Evolutionary conservation across 2,329 filamentous ascomycete species (phyloP).

Genomic region (Fusarium tricinctum): DNA sequence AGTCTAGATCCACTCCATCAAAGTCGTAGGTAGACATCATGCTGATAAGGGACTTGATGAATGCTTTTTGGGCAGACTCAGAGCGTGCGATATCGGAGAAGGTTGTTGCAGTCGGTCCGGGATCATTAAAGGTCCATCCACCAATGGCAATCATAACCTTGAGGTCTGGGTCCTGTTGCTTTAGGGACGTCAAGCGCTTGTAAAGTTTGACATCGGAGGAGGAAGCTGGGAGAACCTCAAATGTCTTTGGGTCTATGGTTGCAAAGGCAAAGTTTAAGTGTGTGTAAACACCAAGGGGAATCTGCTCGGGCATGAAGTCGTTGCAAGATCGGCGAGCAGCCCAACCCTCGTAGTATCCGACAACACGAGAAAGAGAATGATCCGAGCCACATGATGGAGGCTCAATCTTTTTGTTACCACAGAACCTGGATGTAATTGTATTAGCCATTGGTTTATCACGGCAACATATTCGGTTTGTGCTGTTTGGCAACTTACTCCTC

Average conservation of each 20-base stretch:
- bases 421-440: slow-evolving; percentile 4
- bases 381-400: slow-evolving; percentile 7
- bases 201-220: background rate
- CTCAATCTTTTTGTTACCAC: slow-evolving; percentile 13
- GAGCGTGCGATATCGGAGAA: slow-evolving; percentile 39
- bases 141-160: slow-evolving; percentile 58
- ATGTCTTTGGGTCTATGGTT: slow-evolving; percentile 10
- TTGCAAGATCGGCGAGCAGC: slow-evolving; percentile 3
- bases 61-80: background rate
- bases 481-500: background rate
- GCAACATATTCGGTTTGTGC: background rate
- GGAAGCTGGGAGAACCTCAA: background rate
- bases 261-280: slow-evolving; percentile 30
- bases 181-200: slow-evolving; percentile 43
- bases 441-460: background rate
- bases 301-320: slow-evolving; percentile 14
- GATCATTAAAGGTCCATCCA: slow-evolving; percentile 53
- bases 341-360: slow-evolving; percentile 30
- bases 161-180: slow-evolving; percentile 48
- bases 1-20: slow-evolving; percentile 50
- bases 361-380: slow-evolving; percentile 6
- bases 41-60: slow-evolving; percentile 17
- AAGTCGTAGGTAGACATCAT: slow-evolving; percentile 40
- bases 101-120: slow-evolving; percentile 43
- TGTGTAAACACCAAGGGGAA: slow-evolving; percentile 15